Base-by-base conservation (phyloP, 768 basidiomycete genomes). In the Chiua virens region DNA sequence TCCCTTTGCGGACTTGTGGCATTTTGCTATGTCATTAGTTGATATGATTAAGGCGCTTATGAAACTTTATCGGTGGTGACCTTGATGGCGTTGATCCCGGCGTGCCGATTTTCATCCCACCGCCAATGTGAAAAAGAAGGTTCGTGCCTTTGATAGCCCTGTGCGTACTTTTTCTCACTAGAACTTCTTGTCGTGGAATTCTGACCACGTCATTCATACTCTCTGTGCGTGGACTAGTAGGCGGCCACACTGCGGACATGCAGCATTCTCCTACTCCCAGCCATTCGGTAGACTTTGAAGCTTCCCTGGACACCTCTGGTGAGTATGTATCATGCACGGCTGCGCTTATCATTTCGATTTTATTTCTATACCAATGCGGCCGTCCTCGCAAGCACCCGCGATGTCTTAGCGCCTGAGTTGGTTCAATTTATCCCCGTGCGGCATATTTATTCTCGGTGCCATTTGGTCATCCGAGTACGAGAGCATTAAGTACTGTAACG, bases 51-150 rank as follows among this genome's bases (percentile, higher is more conserved):
- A 55, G 45, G 45, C 44, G 54, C 45, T 55, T 65, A 67, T 66
- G 64, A 66, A 66, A 66, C 63, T 51, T 54, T 64, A 66, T 55
- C 56, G 54, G 50, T 37, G 23, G 25, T 49, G 53, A 51, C 54
- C 32, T 61, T 61, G 62, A 61, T 64, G 56, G 63, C 45, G 57
- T 61, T 66, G 54, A 66, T 66, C 53, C 51, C 59, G 49, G 49
- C 40, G 44, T 58, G 56, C 65, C 55, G 38, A 15, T 56, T 52
- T 55, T 46, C 49, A 47, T 66, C 58, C 43, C 54, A 51, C 38
- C 21, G 42, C 50, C 58, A 38, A 48, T 60, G 60, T 57, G 55
- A 54, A 54, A 56, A 53, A 49, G 50, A 58, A 66, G 59, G 59
- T 60, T 23, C 23, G 52, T 63, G 42, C 55, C 44, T 63, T 55